These are phyloP conservation scores for Phytophthora rubi DNA, from an alignment of 352 stramenopile genomes.

Conservation along the genomic window DNA sequence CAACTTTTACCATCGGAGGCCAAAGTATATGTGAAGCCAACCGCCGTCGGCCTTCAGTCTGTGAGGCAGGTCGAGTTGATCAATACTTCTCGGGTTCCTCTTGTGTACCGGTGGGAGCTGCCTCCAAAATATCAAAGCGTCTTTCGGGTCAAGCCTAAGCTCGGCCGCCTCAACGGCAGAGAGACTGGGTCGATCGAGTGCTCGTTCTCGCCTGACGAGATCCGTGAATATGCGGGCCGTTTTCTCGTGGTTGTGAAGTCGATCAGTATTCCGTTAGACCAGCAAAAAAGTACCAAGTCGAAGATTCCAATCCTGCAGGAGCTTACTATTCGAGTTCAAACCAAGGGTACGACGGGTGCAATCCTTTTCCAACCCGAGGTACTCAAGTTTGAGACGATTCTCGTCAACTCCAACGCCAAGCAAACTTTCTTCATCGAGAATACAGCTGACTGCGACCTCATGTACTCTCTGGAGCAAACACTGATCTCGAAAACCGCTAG, in stretches of 20 bases:
- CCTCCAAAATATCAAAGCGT: slow-evolving; percentile 61
- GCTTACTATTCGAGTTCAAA: slow-evolving; percentile 62
- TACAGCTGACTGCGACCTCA: slow-evolving; percentile 77
- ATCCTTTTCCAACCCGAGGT: slow-evolving; percentile 78
- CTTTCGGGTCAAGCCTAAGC: slow-evolving; percentile 71
- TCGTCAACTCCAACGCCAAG: slow-evolving; percentile 85
- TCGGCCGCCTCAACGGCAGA: slow-evolving; percentile 85
- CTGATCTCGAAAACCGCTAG: slow-evolving; percentile 34
- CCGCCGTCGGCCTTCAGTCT: slow-evolving; percentile 76
- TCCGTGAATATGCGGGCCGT: slow-evolving; percentile 76
- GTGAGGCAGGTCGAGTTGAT: slow-evolving; percentile 56
- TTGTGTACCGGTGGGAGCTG: slow-evolving; percentile 86
- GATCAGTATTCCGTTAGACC: slow-evolving; percentile 61
- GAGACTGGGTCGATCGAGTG: slow-evolving; percentile 69
- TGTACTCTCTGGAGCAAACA: slow-evolving; percentile 55
- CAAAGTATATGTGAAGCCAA: slow-evolving; percentile 87
- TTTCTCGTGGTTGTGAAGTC: slow-evolving; percentile 72
- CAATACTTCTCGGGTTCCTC: slow-evolving; percentile 87
- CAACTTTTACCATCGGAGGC: slow-evolving; percentile 30
- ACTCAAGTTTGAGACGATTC: slow-evolving; percentile 80
- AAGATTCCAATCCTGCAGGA: slow-evolving; percentile 70
- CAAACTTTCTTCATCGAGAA: slow-evolving; percentile 78
- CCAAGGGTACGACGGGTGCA: slow-evolving; percentile 73
- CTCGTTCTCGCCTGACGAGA: slow-evolving; percentile 81
- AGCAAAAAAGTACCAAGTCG: slow-evolving; percentile 25